Base-by-base conservation (phyloP, 495 filamentous ascomycete species). In the Penicillium cinerascens region DNA sequence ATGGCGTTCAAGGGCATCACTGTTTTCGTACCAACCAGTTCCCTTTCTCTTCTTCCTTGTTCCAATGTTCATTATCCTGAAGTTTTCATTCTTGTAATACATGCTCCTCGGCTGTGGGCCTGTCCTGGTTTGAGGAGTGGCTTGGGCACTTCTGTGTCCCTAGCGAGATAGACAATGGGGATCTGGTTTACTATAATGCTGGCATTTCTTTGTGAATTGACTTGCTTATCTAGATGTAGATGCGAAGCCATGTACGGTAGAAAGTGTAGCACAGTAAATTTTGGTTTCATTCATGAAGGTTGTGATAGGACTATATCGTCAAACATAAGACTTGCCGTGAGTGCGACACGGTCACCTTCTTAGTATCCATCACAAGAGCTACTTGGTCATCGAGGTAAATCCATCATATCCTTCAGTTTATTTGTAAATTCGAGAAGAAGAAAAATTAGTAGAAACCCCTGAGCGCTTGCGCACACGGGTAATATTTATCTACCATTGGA, bases 1-100 rank as follows among this genome's bases (percentile, higher is more conserved):
- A 47, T 47, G 51, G 44, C 44, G 44, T 54, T 3, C 45, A 16
- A 18, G 44, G 38, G 27, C 16, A 48, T 54, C 29, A 13, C 11
- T 6, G 15, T 20, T 39, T 54, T 23, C 22, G 22, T 44, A 36
- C 7, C 13, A 49, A 39, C 38, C 39, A 21, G 29, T 44, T 36
- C 18, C 21, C 18, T 26, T n/a, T 47, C 44, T 26, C 18, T 33
- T 21, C 27, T 29, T 3, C 20, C 23, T 45, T 29, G n/a, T 13
- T 33, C 37, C 33, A 8, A 20, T 18, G 10, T 8, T 36, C 11
- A 33, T 4, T 13, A 13, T 13, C 10, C 11, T 23, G 1, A 1
- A 13, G 2, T 33, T 33, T 13, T 13, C 29, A 13, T 13, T 33
- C 11, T 15, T 33, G 11, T 33, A 15, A 15, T 11, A 3, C 29